Conservation (phyloP, 176 grass and related monocot genomes). For the Bolboschoenus planiculmis region DNA sequence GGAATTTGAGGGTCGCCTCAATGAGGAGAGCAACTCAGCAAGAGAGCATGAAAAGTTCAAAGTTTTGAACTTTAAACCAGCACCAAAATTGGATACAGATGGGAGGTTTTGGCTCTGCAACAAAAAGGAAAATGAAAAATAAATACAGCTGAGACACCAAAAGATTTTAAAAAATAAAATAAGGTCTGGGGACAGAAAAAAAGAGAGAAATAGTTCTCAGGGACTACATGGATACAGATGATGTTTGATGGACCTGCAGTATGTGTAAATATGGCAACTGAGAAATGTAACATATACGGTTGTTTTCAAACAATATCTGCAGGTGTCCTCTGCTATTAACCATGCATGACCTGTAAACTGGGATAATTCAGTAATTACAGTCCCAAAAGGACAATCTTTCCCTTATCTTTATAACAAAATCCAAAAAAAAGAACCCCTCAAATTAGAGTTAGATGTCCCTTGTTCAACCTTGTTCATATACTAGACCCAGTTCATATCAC, state of each 20-base stretch:
- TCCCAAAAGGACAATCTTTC: background rate
- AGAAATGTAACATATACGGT: background rate
- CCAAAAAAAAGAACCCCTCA: background rate
- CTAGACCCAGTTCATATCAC: background rate
- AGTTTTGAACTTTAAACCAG: slow-evolving; percentile 51
- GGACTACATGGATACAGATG: background rate
- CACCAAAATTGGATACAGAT: slow-evolving; percentile 34
- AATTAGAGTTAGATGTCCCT: background rate
- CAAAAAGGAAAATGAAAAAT: background rate
- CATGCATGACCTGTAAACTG: background rate
- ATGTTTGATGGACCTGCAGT: background rate
- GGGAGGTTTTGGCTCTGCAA: slow-evolving; percentile 53
- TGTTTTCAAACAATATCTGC: background rate
- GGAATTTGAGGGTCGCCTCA: slow-evolving; percentile 9
- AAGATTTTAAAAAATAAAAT: background rate
- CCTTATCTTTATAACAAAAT: background rate
- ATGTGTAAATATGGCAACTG: background rate
- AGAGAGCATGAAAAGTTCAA: slow-evolving; percentile 48
- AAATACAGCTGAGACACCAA: background rate
- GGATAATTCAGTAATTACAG: background rate
- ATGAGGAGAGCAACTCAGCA: slow-evolving; percentile 40
- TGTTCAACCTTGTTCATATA: background rate
- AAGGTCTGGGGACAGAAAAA: background rate
- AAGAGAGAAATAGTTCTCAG: no score
- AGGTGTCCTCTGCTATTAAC: background rate